Percentiles rank a stretch among this genome's conserved stretches.
phyloP scores from a whole-genome alignment of 768 basidiomycete species.

The Leccinum boreale region DNA sequence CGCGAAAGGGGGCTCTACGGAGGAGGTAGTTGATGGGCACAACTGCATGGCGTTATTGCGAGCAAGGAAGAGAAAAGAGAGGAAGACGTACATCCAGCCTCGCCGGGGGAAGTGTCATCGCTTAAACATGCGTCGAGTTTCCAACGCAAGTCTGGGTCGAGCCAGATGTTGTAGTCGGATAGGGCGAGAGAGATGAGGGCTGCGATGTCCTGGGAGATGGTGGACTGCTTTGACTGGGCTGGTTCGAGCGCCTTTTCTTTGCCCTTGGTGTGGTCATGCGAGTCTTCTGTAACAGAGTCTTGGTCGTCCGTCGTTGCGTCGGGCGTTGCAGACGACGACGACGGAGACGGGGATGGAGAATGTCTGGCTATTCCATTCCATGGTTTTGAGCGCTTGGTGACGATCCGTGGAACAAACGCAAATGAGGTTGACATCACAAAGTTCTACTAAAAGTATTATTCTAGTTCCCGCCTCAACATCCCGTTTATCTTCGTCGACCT shows the following conservation, averaged over 20 bases:
- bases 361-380: slow-evolving; percentile 17
- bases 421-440: slow-evolving; percentile 29
- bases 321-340: slow-evolving; percentile 9
- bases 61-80: background rate
- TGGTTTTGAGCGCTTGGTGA: slow-evolving; percentile 35
- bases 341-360: background rate
- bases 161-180: slow-evolving; percentile 72
- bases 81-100: slow-evolving; percentile 48
- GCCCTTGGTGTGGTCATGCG: slow-evolving; percentile 23
- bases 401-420: slow-evolving; percentile 46
- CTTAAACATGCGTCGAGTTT: slow-evolving; percentile 38
- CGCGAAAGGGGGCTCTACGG: slow-evolving; percentile 35
- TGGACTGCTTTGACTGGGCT: slow-evolving; percentile 15
- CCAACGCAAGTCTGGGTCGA: slow-evolving; percentile 50
- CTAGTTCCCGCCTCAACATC: background rate
- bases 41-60: slow-evolving; percentile 36
- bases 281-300: slow-evolving; percentile 4
- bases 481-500: background rate
- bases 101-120: slow-evolving; percentile 7
- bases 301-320: slow-evolving; percentile 1
- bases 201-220: slow-evolving; percentile 44
- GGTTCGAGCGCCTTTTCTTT: slow-evolving; percentile 18
- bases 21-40: slow-evolving; percentile 56
- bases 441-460: background rate
- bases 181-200: slow-evolving; percentile 55